Evolutionary conservation across 495 filamentous ascomycete genomes (phyloP), one percentile per base, ranked within the genome.

Genomic region (Tuber microsphaerosporum): DNA sequence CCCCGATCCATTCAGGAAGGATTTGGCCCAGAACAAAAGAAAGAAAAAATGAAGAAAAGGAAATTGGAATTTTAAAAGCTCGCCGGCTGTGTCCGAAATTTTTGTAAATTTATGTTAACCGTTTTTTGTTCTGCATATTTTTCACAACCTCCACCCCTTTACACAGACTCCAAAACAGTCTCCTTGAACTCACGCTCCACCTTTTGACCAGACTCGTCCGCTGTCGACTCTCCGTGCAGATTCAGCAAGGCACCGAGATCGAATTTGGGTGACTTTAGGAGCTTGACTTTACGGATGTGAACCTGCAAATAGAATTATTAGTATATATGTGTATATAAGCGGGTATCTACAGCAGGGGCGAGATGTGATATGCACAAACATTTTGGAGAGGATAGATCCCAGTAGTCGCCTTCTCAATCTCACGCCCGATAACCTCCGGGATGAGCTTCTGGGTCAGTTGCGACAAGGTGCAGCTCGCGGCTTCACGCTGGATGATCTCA

Each of bases 131-230:
- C 83, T 81, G 79, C 83, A 84, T 77, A 79, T 78, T 78, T 82
- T 85, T 2, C 34, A 37, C 34, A 37, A 84, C 56, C 56, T 34
- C 17, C 16, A 34, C 56, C 56, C 56, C 56, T 87, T 92, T 92
- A 99, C 87, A 99, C 94, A 81, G 86, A 89, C 85, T 97, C 93
- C 82, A 97, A 89, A 84, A 97, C 92, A 82, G 87, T 88, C 89
- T 99, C 95, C 91, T 97, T 97, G 92, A 98, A 99, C 87, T 99
- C 95, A 80, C 93, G 89, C 90, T 97, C 94, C 79, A 97, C 93
- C 92, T 97, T 98, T 86, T 97, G 93, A 81, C 95, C 95, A 85
- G 92, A 89, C 86, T 99, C 95, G 85, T 99, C 96, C 81, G 93
- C 93, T 81, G 90, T 91, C 69, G 94, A 94, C 89, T 99, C 96